Base-by-base conservation (phyloP, 179 eudicot species). In the Nepenthes alata region DNA sequence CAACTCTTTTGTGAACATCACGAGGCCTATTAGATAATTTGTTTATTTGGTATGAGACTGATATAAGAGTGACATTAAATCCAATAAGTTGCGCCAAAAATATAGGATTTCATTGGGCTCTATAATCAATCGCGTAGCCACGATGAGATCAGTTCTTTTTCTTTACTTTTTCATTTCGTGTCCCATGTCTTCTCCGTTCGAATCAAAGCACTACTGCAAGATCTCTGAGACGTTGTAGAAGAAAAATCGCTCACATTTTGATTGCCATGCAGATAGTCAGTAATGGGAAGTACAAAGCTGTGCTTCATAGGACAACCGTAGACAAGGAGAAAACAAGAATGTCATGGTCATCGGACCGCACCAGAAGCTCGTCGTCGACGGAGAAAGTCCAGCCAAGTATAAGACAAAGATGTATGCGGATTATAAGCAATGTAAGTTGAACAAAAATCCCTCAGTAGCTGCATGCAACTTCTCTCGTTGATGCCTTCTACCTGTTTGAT, bases 281-380 rank as follows among this genome's bases (percentile, higher is more conserved):
- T 85, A 89, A 87, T 70, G 90, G 90, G 37, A 76, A 81, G 48
- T 88, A 86, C 68, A 88, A 83, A 77, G 79, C 84, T 0, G 90
- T 88, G 13, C 63, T 60, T 3, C 96, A 88, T 58, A 75, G 94
- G 60, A 64, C 94, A 47, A 83, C 84, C 0, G 94, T 88, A 59
- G 77, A 69, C 81, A 83, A 88, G 65, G 83, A 86, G 3, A 73
- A 69, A 57, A 71, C 87, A 15, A 81, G 96, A 68, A 85, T 88
- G 87, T 88, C 96, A 39, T 88, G 96, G 93, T 93, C 96, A 58
- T 80, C 34, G 95, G 89, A 7, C 95, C 95, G 0, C 64, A 74
- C 53, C 72, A 83, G 0, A 72, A 82, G 71, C 90, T 90, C 13
- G 65, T 88, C 11, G 67, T 85, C 35, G 61, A 39, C 36, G 69